phyloP scores from a whole-genome alignment of 257 asterid species.

The Thymus quinquecostatus region DNA sequence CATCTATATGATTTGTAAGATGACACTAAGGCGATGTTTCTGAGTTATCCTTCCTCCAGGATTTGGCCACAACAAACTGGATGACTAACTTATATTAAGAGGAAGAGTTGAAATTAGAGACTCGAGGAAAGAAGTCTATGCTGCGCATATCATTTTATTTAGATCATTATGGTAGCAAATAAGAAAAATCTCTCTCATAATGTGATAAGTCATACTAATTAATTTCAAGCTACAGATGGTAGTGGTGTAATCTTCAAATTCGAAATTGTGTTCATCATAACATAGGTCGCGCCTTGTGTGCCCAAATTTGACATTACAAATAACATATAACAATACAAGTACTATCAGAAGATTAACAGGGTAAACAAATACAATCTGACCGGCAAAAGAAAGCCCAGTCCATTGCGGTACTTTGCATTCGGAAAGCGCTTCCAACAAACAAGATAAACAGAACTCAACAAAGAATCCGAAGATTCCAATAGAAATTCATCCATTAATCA shows the following conservation, averaged over 20 bases:
- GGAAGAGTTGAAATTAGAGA: neutral
- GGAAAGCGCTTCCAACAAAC: neutral
- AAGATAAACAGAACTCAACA: neutral
- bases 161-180: neutral
- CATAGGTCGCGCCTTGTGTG: no score
- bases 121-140: neutral
- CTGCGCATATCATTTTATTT: neutral
- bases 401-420: neutral
- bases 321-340: no score
- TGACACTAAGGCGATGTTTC: neutral
- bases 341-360: no score
- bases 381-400: slow-evolving; percentile 1
- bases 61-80: neutral
- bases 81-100: neutral
- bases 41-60: neutral
- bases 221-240: neutral
- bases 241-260: neutral
- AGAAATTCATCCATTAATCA: neutral
- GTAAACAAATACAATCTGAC: neutral
- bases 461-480: neutral
- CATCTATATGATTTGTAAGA: neutral
- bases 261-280: neutral
- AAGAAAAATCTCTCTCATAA: neutral
- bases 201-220: neutral
- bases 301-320: no score